phyloP scores from a whole-genome alignment of 306 rosid species.

The Prunus kanzakura region DNA sequence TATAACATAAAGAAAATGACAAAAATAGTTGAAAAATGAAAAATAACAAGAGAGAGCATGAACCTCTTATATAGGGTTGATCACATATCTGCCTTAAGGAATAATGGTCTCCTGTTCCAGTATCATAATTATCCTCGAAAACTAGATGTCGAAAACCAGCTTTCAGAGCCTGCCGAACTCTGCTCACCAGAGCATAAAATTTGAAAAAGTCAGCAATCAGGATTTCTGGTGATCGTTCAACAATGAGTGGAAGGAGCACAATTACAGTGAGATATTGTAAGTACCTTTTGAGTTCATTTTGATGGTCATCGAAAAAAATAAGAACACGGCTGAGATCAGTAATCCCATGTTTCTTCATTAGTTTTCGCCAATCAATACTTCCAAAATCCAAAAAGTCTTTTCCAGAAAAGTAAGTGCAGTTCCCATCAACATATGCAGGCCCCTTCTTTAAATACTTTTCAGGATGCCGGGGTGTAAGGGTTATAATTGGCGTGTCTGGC shows the following conservation, averaged over 20 bases:
- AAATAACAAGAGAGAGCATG: constrained; percentile 20
- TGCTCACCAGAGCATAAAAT: constrained; percentile 37
- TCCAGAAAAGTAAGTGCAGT: constrained; percentile 92
- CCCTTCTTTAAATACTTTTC: constrained; percentile 94
- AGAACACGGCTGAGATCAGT: constrained; percentile 70
- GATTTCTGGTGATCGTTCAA: constrained; percentile 5
- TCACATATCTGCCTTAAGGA: constrained; percentile 96
- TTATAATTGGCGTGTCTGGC: constrained; percentile 73
- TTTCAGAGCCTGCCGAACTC: constrained; percentile 75
- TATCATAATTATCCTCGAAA: constrained; percentile 98
- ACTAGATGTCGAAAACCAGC: constrained; percentile 93
- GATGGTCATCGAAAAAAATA: constrained; percentile 93
- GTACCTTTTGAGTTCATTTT: constrained; percentile 92
- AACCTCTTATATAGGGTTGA: constrained; percentile 88
- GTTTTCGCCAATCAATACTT: constrained; percentile 71
- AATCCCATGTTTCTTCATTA: constrained; percentile 62
- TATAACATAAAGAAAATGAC: constrained; percentile 2
- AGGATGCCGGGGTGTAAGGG: constrained; percentile 93
- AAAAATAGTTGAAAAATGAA: background rate
- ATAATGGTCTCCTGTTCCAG: constrained; percentile 99
- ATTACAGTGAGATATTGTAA: constrained; percentile 13
- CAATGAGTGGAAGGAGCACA: constrained; percentile 15
- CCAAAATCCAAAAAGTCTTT: constrained; percentile 96
- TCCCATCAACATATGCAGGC: constrained; percentile 92
- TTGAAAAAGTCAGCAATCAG: constrained; percentile 26